phyloP scores from a whole-genome alignment of 345 rosid genomes.

The Mallotus nudiflorus region DNA sequence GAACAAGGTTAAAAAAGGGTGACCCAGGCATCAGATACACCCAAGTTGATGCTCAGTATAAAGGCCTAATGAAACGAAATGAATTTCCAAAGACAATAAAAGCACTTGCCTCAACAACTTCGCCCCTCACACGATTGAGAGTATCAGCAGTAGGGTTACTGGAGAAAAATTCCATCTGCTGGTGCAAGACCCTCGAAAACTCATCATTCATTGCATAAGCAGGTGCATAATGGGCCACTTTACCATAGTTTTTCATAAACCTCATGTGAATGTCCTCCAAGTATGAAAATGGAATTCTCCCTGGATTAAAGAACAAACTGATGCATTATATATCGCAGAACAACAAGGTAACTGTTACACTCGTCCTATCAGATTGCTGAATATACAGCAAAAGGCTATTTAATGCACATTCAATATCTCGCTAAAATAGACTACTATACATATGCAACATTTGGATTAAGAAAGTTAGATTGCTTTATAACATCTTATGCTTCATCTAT shows the following conservation, averaged over 20 bases:
- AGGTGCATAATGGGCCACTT: constrained; percentile 77
- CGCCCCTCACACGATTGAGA: constrained; percentile 89
- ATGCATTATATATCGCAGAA: constrained; percentile 12
- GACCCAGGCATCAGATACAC: background rate
- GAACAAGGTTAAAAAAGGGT: background rate
- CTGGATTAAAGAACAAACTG: constrained; percentile 38
- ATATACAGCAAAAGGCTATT: background rate
- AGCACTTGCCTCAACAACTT: constrained; percentile 79
- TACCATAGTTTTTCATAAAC: constrained; percentile 94
- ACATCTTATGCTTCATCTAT: background rate
- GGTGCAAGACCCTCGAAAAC: constrained; percentile 97
- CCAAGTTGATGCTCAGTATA: background rate
- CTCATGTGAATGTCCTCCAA: constrained; percentile 96
- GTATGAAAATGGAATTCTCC: constrained; percentile 97
- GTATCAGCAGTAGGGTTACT: constrained; percentile 88
- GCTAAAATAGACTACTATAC: background rate
- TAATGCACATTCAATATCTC: background rate
- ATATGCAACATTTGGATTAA: background rate
- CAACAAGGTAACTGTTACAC: background rate
- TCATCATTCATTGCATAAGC: constrained; percentile 99
- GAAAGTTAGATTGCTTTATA: background rate
- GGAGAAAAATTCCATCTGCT: constrained; percentile 98
- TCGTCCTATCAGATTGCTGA: background rate
- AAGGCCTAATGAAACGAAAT: background rate
- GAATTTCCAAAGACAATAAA: constrained; percentile 12